Percentiles rank a stretch among this genome's conserved stretches.
Evolutionary conservation across 1,284 basidiomycete genomes (phyloP).

Genomic region (Puccinia novopanici): DNA sequence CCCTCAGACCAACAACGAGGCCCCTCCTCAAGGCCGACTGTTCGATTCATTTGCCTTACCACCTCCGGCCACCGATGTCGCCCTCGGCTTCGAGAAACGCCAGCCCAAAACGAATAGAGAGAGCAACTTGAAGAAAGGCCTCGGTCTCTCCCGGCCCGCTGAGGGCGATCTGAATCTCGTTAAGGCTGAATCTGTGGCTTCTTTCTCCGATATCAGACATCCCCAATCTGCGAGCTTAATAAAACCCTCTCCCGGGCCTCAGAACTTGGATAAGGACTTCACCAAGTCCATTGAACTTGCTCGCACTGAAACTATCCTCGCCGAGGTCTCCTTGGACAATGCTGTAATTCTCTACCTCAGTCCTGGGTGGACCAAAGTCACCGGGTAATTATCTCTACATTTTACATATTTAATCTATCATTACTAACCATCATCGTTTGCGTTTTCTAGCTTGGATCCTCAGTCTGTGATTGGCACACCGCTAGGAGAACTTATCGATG

Average conservation of each 20-base stretch:
- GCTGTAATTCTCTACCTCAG: constrained; percentile 87
- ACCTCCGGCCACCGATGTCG: constrained; percentile 12
- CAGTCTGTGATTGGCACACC: constrained; percentile 76
- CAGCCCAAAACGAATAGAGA: background rate
- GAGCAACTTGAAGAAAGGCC: background rate
- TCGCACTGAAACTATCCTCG: constrained; percentile 88
- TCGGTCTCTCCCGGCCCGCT: background rate
- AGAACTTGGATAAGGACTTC: too few relatives aligned
- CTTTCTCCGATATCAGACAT: constrained; percentile 6
- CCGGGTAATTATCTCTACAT: constrained; percentile 68
- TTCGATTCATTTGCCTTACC: constrained; percentile 25
- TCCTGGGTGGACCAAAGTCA: constrained; percentile 86
- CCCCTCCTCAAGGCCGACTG: background rate
- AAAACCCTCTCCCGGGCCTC: too few relatives aligned
- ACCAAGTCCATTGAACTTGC: too few relatives aligned
- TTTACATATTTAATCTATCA: background rate
- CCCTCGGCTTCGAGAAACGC: background rate
- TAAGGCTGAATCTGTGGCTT: constrained; percentile 34
- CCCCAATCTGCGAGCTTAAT: constrained; percentile 1
- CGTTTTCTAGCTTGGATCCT: constrained; percentile 72
- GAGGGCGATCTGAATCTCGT: background rate
- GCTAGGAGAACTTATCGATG: constrained; percentile 78
- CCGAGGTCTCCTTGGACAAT: constrained; percentile 90
- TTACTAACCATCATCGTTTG: constrained; percentile 28
- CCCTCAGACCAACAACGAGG: background rate